Evolutionary conservation across 2,329 filamentous ascomycete species (phyloP).

Genomic region (Bipolaris victoriae): DNA sequence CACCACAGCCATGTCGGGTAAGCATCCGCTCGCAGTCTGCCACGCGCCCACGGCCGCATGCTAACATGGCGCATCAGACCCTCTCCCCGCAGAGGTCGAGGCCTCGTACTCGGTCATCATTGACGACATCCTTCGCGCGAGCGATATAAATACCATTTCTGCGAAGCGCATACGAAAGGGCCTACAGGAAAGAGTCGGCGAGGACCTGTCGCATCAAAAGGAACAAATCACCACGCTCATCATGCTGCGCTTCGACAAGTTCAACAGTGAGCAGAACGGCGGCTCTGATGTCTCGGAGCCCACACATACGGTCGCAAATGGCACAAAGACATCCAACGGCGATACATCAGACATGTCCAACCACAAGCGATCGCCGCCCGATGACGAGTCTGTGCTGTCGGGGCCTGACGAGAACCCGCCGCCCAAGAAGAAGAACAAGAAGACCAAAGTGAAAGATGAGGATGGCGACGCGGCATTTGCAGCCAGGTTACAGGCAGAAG

Average conservation of each 20-base stretch:
- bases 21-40: slow-evolving; percentile 12
- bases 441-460: slow-evolving; percentile 70
- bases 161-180: slow-evolving; percentile 70
- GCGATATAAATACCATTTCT: slow-evolving; percentile 68
- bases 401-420: slow-evolving; percentile 50
- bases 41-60: slow-evolving; percentile 8
- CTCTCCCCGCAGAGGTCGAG: slow-evolving; percentile 56
- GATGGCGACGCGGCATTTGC: slow-evolving; percentile 87
- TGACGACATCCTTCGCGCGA: slow-evolving; percentile 65
- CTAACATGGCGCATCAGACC: slow-evolving; percentile 30
- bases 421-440: slow-evolving; percentile 65
- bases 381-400: slow-evolving; percentile 51
- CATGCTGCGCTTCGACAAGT: slow-evolving; percentile 58
- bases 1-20: slow-evolving; percentile 41
- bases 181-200: slow-evolving; percentile 64
- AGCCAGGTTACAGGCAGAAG: slow-evolving; percentile 87
- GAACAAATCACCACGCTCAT: slow-evolving; percentile 56
- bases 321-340: slow-evolving; percentile 30
- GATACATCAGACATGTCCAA: slow-evolving; percentile 36
- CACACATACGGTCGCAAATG: slow-evolving; percentile 48
- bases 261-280: slow-evolving; percentile 47
- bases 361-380: slow-evolving; percentile 53
- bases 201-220: slow-evolving; percentile 68
- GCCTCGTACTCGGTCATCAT: slow-evolving; percentile 64
- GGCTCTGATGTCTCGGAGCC: slow-evolving; percentile 45